Evolutionary conservation across 495 filamentous ascomycete genomes (phyloP), one percentile per base, ranked within the genome.

Genomic region (Penicillium riverlandense): DNA sequence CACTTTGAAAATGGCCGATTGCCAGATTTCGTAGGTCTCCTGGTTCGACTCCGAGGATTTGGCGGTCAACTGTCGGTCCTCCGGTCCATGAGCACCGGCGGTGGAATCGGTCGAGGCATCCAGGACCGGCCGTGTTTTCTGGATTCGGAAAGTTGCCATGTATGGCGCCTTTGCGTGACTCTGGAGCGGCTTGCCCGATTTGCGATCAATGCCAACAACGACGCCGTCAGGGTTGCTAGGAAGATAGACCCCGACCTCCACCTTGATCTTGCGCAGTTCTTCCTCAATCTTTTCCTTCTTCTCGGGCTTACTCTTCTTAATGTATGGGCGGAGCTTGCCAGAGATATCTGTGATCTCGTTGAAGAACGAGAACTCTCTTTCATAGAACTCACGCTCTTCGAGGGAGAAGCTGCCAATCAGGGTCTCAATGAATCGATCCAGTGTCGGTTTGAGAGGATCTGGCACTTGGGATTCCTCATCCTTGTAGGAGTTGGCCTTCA

Each of bases 281-380:
- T 99, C 94, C 59, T 97, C 94, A 47, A 99, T 97, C 67, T 97
- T 99, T 58, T 92, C 84, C 61, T 96, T 97, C 76, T 99, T 99
- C 70, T 96, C 94, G 2, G 86, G 81, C 58, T 99, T 99, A 31
- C 86, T 85, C 37, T 75, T 82, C 64, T 94, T 94, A 59, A 97
- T 96, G 52, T 85, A 87, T 0, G 94, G 94, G 37, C 89, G 85
- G 16, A 99, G 81, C 55, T 95, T 97, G 29, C 94, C 94, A 2
- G 94, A 97, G 34, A 99, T 86, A 40, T 76, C 82, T 0, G 94
- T 99, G 36, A 99, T 88, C 59, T 97, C 94, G 52, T 91, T 88
- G 66, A 99, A 99, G 75, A 99, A 99, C 31, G 85, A 68, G 54
- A 99, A 99, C 62, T 99, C 94, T 47, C 86, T 80, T 59, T 96